phyloP scores from a whole-genome alignment of 78 protist genomes.

The slime mould (Dictyostelium discoideum) region DNA sequence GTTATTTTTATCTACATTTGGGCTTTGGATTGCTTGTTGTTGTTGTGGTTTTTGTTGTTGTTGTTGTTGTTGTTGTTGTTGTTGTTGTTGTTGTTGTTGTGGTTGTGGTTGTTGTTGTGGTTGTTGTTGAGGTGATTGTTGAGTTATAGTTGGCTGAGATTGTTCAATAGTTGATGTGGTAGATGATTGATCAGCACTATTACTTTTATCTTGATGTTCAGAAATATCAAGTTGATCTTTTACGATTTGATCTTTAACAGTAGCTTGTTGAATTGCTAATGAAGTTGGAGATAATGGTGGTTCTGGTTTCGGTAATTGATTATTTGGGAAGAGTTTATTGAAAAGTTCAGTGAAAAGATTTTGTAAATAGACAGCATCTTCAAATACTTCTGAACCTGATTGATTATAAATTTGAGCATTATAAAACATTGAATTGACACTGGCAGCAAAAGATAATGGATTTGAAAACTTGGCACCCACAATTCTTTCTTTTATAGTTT shows the following conservation, averaged over 20 bases:
- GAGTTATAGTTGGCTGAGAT: background rate
- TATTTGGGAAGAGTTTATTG: conserved; percentile 41
- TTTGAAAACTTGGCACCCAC: conserved; percentile 10
- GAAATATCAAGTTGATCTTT: background rate
- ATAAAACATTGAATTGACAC: conserved; percentile 58
- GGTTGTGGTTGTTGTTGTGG: background rate
- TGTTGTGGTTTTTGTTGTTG: background rate
- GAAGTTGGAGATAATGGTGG: conserved; percentile 60
- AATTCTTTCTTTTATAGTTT: conserved; percentile 55
- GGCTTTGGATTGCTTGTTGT: background rate
- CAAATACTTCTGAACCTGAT: conserved; percentile 62
- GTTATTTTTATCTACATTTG: background rate
- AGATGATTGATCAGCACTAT: background rate
- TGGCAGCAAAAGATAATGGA: conserved; percentile 43
- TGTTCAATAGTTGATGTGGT: background rate
- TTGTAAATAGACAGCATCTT: conserved; percentile 69
- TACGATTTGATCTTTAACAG: background rate
- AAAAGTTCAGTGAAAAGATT: conserved; percentile 51
- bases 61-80: background rate
- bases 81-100: background rate
- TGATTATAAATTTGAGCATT: conserved; percentile 74
- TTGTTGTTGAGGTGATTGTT: no score
- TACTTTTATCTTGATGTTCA: background rate
- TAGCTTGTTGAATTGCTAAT: background rate
- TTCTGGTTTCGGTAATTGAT: conserved; percentile 42